Conservation (phyloP, 495 filamentous ascomycete genomes). For the Trichoderma reesei region DNA sequence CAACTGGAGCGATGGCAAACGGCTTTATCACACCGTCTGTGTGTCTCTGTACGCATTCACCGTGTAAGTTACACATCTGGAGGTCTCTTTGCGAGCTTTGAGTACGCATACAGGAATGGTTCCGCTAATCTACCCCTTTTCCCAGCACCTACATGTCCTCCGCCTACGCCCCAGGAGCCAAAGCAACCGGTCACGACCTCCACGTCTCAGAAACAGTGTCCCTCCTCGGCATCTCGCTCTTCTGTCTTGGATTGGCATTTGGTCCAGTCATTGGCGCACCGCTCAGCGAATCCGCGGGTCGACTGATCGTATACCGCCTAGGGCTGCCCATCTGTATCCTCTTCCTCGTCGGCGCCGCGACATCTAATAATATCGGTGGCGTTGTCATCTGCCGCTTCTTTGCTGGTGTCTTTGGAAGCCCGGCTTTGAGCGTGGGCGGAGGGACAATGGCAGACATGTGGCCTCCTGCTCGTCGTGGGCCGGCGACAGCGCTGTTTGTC, state of each 20-base stretch:
- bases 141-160: neutral
- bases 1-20: constrained; percentile 5
- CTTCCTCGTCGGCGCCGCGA: constrained; percentile 50
- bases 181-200: constrained; percentile 22
- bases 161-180: constrained; percentile 3
- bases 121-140: neutral
- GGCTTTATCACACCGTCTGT: neutral
- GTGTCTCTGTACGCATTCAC: neutral
- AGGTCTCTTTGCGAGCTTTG: neutral
- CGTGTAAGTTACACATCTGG: neutral
- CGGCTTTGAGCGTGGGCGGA: constrained; percentile 42
- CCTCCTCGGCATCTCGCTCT: constrained; percentile 43
- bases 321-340: constrained; percentile 41
- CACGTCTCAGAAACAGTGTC: constrained; percentile 36
- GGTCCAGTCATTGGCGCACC: constrained; percentile 48
- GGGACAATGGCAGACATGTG: constrained; percentile 46
- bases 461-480: constrained; percentile 29
- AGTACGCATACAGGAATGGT: neutral
- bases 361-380: constrained; percentile 42
- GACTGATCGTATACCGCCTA: constrained; percentile 40
- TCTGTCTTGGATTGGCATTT: constrained; percentile 43
- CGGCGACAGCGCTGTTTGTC: constrained; percentile 34
- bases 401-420: constrained; percentile 46
- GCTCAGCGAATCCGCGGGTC: constrained; percentile 42
- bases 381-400: constrained; percentile 49